Percentiles rank a stretch among this genome's conserved stretches.
Evolutionary conservation across 2,329 filamentous ascomycete genomes (phyloP).

Genomic region (Ophiobolus disseminans): DNA sequence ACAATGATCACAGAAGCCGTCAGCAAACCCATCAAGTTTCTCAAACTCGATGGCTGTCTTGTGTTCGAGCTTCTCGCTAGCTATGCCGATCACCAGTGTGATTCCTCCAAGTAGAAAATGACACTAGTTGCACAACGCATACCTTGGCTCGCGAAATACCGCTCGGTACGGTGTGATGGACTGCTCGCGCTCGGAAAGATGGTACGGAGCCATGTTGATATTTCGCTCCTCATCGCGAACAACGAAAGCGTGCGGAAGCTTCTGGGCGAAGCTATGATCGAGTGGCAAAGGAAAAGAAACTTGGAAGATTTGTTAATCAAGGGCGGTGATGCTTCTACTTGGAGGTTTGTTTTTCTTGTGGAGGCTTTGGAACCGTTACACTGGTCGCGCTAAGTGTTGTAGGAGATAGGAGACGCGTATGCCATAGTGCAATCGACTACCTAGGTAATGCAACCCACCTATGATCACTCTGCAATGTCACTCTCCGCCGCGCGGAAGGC

Average conservation of each 20-base stretch:
- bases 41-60: background rate
- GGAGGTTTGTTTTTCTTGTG: too few species aligned
- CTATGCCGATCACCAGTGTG: background rate
- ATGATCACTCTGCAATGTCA: too few species aligned
- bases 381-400: too few species aligned
- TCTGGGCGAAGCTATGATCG: background rate
- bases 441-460: too few species aligned
- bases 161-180: background rate
- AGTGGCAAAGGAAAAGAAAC: background rate
- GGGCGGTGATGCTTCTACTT: too few species aligned
- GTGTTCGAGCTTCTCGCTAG: background rate
- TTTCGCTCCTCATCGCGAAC: background rate
- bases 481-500: too few species aligned
- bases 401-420: too few species aligned
- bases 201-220: background rate
- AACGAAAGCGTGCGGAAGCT: background rate
- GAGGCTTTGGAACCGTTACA: too few species aligned
- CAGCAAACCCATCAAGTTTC: background rate
- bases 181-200: background rate
- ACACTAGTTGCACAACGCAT: background rate
- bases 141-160: background rate
- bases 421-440: too few species aligned
- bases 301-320: background rate
- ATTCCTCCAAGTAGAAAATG: background rate
- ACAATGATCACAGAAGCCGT: background rate